Base-by-base conservation (phyloP, 2,329 filamentous ascomycete species). In the Samsoniella hepiali region DNA sequence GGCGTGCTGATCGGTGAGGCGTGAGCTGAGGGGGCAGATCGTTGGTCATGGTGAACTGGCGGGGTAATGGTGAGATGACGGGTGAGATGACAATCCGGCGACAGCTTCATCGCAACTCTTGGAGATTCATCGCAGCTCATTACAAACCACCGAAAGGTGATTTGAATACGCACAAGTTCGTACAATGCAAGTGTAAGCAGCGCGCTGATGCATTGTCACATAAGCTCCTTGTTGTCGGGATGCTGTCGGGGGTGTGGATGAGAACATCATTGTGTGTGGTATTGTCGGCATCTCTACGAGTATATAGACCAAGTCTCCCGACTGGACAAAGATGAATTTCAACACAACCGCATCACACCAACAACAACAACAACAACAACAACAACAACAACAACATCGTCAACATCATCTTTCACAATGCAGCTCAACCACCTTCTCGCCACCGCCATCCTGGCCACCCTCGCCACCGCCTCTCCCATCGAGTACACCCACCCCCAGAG, bases 391-490 rank as follows among this genome's bases (percentile, higher is more conserved):
- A 9, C 27, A 31, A 15, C 44, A 11, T 31, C 5, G 8, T 17
- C 9, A 9, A 34, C 29, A 47, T 36, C 22, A 22, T 22, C 22
- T 22, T 22, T 22, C 22, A 22, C 22, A 47, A 58, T 59, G 57
- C 57, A 59, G n/a, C 6, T 59, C 44, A 59, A 49, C 32, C 32
- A 15, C 11, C 22, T 59, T 15, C 32, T 59, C 34, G 29, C 22
- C 57, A 32, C 57, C 22, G 45, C 57, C 57, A 59, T 59, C 11
- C 36, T 59, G 57, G 57, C 45, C 32, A 50, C 57, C 8, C 32
- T 59, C 5, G 57, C 32, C 13, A 34, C 45, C 6, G 45, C 57
- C 15, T 50, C 57, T 29, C 57, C 57, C 11, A 50, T 59, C n/a
- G 42, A 47, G 31, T 36, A 47, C 29, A 15, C 10, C 36, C 22